Conservation (phyloP, 2,329 filamentous ascomycete species). For the Chaetomium sp. region DNA sequence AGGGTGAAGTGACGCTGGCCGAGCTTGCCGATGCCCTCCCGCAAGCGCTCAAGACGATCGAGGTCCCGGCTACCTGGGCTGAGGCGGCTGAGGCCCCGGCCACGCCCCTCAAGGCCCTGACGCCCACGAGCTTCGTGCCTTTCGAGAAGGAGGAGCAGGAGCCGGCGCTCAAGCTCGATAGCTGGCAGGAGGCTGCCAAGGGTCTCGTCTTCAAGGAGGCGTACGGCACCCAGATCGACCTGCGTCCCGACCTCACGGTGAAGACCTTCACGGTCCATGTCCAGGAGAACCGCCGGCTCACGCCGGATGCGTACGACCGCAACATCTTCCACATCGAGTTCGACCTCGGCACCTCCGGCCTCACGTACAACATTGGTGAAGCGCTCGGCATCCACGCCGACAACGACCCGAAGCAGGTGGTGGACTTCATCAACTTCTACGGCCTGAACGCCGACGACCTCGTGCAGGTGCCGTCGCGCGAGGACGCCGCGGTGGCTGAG, state of each 20-base stretch:
- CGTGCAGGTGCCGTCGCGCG: constrained; percentile 87
- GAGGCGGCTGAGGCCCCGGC: constrained; percentile 63
- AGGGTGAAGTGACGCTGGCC: constrained; percentile 52
- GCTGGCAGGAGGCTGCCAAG: constrained; percentile 85
- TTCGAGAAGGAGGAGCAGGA: constrained; percentile 78
- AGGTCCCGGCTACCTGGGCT: constrained; percentile 79
- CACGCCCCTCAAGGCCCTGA: constrained; percentile 69
- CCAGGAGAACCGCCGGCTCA: constrained; percentile 93
- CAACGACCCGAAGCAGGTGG: constrained; percentile 78
- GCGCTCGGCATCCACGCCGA: constrained; percentile 95
- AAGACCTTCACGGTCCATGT: constrained; percentile 88
- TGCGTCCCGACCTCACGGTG: constrained; percentile 83
- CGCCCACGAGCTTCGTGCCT: constrained; percentile 77
- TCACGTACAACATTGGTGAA: constrained; percentile 96
- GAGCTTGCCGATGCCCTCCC: constrained; percentile 69
- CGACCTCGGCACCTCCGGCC: constrained; percentile 84
- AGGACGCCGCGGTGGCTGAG: constrained; percentile 73
- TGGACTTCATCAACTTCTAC: constrained; percentile 87
- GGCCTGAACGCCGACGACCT: constrained; percentile 79
- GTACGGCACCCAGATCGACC: constrained; percentile 69
- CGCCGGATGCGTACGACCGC: constrained; percentile 84
- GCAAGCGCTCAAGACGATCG: constrained; percentile 69
- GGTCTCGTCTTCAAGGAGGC: constrained; percentile 93
- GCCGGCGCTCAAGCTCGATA: constrained; percentile 63
- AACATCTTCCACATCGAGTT: constrained; percentile 99